A percentile compares a stretch with the other conserved stretches of the same genome.
phyloP scores from a whole-genome alignment of 257 asterid genomes.

The Leonotis leonurus region DNA sequence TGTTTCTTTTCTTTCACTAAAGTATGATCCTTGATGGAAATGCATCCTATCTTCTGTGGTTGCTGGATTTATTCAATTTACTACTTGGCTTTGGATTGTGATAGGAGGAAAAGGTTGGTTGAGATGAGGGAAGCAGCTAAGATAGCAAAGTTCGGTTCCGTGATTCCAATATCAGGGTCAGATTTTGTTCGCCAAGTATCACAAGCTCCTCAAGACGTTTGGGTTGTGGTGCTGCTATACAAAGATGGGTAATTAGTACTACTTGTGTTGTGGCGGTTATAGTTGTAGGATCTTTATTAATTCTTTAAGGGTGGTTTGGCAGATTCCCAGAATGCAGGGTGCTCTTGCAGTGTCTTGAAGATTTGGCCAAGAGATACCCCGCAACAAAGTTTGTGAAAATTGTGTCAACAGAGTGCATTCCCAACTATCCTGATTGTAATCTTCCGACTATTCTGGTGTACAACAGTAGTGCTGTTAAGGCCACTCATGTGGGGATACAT shows the following conservation, averaged over 20 bases:
- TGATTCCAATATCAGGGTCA: conserved; percentile 85
- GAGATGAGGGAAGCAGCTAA: conserved; percentile 83
- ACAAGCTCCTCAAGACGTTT: conserved; percentile 85
- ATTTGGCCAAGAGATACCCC: conserved; percentile 68
- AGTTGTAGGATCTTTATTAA: too few species aligned
- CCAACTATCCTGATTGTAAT: conserved; percentile 86
- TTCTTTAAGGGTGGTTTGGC: too few species aligned
- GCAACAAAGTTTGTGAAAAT: conserved; percentile 92
- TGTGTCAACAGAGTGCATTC: conserved; percentile 91
- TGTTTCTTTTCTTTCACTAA: background rate
- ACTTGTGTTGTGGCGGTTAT: too few species aligned
- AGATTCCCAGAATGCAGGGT: conserved; percentile 66
- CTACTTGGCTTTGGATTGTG: too few species aligned
- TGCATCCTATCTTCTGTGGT: background rate
- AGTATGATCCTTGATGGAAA: background rate
- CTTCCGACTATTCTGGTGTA: conserved; percentile 88
- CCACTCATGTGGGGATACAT: conserved; percentile 64
- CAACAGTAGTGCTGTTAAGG: conserved; percentile 78
- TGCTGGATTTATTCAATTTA: too few species aligned
- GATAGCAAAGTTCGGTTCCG: conserved; percentile 77
- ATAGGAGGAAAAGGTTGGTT: conserved; percentile 77
- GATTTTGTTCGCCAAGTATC: conserved; percentile 97
- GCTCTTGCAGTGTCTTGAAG: conserved; percentile 80
- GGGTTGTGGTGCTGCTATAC: conserved; percentile 82
- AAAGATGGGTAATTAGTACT: conserved; percentile 82